A percentile compares a stretch with the other conserved stretches of the same genome.
These are phyloP conservation scores for Fragilaria radians DNA, from an alignment of 108 stramenopile species.

Conservation along the genomic window DNA sequence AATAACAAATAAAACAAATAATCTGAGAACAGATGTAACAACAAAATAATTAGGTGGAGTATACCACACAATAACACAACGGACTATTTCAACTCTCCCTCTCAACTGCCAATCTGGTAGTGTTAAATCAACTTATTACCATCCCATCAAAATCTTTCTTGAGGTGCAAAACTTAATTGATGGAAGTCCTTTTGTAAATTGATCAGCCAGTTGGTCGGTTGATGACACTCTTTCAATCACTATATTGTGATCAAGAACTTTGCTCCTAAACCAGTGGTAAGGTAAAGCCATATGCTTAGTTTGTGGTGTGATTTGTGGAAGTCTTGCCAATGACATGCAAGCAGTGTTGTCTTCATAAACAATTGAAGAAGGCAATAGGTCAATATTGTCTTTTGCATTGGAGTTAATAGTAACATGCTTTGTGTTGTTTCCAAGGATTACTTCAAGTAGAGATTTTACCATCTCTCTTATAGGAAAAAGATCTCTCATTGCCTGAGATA, in stretches of 20 bases:
- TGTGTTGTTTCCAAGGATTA: conserved; percentile 1
- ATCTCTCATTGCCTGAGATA: conserved; percentile 17
- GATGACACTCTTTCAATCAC: neutral
- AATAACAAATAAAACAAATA: too few relatives aligned
- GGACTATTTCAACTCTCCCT: too few relatives aligned
- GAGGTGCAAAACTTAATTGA: too few relatives aligned
- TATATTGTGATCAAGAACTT: neutral
- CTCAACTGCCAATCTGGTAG: too few relatives aligned
- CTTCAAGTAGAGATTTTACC: too few relatives aligned
- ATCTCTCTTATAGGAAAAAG: conserved; percentile 29
- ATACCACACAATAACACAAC: too few relatives aligned
- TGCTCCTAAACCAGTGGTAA: conserved; percentile 20
- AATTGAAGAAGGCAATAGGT: neutral
- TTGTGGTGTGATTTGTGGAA: neutral
- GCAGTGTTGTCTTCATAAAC: conserved; percentile 15
- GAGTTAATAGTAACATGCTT: neutral
- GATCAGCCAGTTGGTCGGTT: too few relatives aligned
- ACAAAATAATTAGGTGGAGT: too few relatives aligned
- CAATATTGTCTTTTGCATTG: neutral
- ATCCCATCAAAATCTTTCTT: too few relatives aligned
- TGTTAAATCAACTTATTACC: too few relatives aligned
- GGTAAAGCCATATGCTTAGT: conserved; percentile 33
- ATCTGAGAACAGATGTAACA: too few relatives aligned
- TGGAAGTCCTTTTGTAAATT: too few relatives aligned
- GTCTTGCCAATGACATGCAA: conserved; percentile 12